Evolutionary conservation across 805 yeast species (phyloP).

Genomic region (Candida maris): DNA sequence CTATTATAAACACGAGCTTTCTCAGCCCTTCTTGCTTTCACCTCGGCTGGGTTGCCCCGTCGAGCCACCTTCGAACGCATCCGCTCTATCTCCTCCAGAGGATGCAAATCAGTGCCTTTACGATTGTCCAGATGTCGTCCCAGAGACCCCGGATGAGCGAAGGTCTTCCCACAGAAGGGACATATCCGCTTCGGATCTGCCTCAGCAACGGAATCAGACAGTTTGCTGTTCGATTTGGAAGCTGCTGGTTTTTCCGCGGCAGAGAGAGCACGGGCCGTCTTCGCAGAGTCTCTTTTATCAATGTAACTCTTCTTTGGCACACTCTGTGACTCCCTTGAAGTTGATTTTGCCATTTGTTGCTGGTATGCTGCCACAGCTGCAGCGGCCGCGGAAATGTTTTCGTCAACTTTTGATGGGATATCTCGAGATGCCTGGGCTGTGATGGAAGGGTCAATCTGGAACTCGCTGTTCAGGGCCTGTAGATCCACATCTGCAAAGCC

Average conservation of each 20-base stretch:
- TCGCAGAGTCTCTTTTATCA: not conserved
- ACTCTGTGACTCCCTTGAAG: slow-evolving; percentile 5
- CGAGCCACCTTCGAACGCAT: slow-evolving; percentile 49
- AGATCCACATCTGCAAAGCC: slow-evolving; percentile 24
- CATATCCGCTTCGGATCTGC: slow-evolving; percentile 39
- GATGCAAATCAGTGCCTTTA: slow-evolving; percentile 52
- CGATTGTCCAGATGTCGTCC: slow-evolving; percentile 58
- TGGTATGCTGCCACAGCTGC: slow-evolving; percentile 24
- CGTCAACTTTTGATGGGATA: slow-evolving; percentile 10
- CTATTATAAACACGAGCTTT: slow-evolving; percentile 44
- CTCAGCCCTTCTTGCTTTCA: slow-evolving; percentile 37
- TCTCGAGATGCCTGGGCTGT: slow-evolving; percentile 10
- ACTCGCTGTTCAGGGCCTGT: slow-evolving; percentile 21
- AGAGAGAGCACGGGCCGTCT: not conserved
- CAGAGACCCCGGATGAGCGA: slow-evolving; percentile 55
- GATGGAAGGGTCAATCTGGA: slow-evolving; percentile 26
- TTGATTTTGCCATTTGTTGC: slow-evolving; percentile 6
- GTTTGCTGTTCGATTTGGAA: slow-evolving; percentile 6
- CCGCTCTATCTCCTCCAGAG: slow-evolving; percentile 42
- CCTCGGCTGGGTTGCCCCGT: slow-evolving; percentile 44
- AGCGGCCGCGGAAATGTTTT: slow-evolving; percentile 18
- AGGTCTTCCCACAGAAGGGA: slow-evolving; percentile 49
- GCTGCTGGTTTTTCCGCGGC: not conserved
- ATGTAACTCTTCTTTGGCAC: not conserved
- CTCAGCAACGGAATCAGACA: slow-evolving; percentile 22